A percentile compares a stretch with the other conserved stretches of the same genome.
phyloP scores from a whole-genome alignment of 108 stramenopile species.

The Nitzschia inconspicua region DNA sequence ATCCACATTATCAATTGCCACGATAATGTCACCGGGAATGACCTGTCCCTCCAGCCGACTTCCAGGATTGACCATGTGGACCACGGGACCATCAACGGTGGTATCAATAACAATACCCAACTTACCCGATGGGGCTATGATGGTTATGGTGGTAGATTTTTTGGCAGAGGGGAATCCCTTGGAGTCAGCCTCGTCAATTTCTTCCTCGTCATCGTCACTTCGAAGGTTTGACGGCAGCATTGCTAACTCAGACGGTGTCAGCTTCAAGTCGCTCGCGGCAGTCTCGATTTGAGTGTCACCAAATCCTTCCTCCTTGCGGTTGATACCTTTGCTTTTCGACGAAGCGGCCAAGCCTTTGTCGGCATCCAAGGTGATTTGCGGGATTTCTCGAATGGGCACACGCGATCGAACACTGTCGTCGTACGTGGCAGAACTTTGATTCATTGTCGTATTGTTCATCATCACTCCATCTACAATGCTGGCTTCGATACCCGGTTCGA shows the following conservation, averaged over 20 bases:
- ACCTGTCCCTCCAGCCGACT: slow-evolving; percentile 55
- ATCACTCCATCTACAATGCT: slow-evolving; percentile 12
- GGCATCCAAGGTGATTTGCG: neutral
- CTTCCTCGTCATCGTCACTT: slow-evolving; percentile 6
- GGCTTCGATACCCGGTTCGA: slow-evolving; percentile 47
- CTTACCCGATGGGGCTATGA: slow-evolving; percentile 73
- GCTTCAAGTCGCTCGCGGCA: slow-evolving; percentile 17
- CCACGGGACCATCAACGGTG: slow-evolving; percentile 71
- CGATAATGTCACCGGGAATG: slow-evolving; percentile 63
- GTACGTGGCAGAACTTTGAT: no score
- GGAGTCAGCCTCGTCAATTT: neutral
- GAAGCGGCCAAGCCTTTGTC: neutral
- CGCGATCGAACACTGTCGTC: no score
- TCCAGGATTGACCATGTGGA: slow-evolving; percentile 54
- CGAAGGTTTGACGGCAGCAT: slow-evolving; percentile 29
- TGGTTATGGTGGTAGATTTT: slow-evolving; percentile 19
- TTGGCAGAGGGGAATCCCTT: neutral
- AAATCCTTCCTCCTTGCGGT: neutral
- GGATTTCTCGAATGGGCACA: neutral
- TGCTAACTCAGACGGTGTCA: slow-evolving; percentile 26
- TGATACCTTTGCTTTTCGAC: neutral
- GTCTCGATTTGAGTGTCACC: neutral
- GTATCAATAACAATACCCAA: slow-evolving; percentile 86
- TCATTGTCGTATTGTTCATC: neutral
- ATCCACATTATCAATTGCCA: slow-evolving; percentile 74